Evolutionary conservation across 2,329 filamentous ascomycete genomes (phyloP).

Genomic region (Corynespora cassiicola): DNA sequence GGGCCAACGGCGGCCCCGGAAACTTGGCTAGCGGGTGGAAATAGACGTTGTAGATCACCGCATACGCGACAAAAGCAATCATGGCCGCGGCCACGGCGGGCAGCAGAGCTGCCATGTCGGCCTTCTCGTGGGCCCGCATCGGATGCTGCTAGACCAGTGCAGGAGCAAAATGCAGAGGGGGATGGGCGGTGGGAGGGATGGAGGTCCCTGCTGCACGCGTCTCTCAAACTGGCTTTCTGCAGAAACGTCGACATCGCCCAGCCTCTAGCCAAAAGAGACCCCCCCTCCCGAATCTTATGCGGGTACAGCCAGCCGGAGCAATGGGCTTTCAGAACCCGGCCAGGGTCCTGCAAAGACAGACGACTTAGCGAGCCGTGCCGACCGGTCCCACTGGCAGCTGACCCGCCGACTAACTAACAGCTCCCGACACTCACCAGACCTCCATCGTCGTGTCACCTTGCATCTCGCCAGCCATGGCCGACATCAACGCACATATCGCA

Average conservation of each 20-base stretch:
- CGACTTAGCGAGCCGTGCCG: constrained; percentile 15
- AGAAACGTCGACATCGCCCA: too few relatives aligned
- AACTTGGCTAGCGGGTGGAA: constrained; percentile 52
- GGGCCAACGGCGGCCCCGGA: constrained; percentile 47
- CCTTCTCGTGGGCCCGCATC: constrained; percentile 6
- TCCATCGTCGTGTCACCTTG: neutral
- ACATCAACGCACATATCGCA: constrained; percentile 20
- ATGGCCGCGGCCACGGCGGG: constrained; percentile 15
- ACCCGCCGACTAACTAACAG: constrained; percentile 10
- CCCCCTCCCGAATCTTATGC: too few relatives aligned
- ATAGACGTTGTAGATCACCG: constrained; percentile 43
- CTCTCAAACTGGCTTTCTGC: too few relatives aligned
- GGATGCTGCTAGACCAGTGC: neutral
- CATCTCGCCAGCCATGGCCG: constrained; percentile 16
- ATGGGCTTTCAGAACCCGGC: too few relatives aligned
- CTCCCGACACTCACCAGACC: constrained; percentile 1
- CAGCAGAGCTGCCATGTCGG: constrained; percentile 13
- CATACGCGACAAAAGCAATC: constrained; percentile 21
- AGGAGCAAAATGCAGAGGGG: neutral
- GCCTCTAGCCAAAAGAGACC: too few relatives aligned
- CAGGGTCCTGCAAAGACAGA: too few relatives aligned
- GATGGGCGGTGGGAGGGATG: neutral
- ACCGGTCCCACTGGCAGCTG: too few relatives aligned
- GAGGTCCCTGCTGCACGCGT: too few relatives aligned
- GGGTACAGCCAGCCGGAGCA: too few relatives aligned